Base-by-base conservation (phyloP, 2,329 filamentous ascomycete genomes). In the Penicillium sp. region DNA sequence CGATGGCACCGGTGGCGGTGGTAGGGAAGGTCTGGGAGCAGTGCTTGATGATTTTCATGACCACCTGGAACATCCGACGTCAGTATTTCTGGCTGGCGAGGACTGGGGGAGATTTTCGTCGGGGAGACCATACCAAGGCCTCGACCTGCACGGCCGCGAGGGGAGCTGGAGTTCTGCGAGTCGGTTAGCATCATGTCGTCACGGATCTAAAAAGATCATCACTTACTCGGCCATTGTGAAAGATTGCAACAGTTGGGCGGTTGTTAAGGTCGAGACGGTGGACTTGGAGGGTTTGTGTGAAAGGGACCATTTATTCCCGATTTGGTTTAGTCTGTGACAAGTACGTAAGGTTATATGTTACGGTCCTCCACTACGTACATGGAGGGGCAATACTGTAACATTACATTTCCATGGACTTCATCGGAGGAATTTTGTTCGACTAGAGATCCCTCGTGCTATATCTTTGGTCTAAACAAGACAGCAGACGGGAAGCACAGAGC, bases 11-110 rank as follows among this genome's bases (percentile, higher is more conserved):
- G 49, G 90, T 96, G 50, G 89, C 88, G 49, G 84, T 84, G 45
- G 88, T 91, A 43, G 91, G 91, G 75, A 95, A 96, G 48, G 81
- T 80, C 64, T 87, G 81, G 51, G 88, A 85, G 75, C 87, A 88
- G 77, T 96, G 90, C 75, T 94, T 96, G 73, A 94, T 90, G 70
- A 97, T 90, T 78, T 96, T 95, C 86, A 96, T 91, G 62, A 95
- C 87, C 65, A 94, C 87, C 87, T 93, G 61, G 51, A 62, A 44
- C 41, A 42, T 53, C 42, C 43, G 46, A 43, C 46, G 52, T 67
- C 43, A 69, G 63, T 55, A 62, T 62, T 56, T 56, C 51, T 53
- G 53, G 52, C 53, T 59, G 57, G 57, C 55, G 57, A 53, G 51
- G 57, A 52, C 56, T 55, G 56, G 53, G 43, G 55, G 53, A 61